Conservation (phyloP, 805 yeast genomes). For the Cyberlindnera nakhonratchasimensis region DNA sequence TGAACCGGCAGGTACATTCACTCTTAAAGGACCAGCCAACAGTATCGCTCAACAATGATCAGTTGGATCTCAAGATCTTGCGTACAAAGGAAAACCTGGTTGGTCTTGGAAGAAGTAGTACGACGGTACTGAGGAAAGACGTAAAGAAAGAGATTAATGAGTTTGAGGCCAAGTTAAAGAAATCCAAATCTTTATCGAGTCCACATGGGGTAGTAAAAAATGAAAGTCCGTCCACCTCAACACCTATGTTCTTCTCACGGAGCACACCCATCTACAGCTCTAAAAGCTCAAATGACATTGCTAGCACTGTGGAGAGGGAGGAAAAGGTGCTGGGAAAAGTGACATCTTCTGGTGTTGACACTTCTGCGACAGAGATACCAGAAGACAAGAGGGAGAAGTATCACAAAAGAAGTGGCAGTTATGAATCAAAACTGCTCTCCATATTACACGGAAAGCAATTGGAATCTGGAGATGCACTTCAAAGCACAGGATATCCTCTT, state of each 20-base stretch:
- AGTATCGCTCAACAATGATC: slow-evolving; percentile 9
- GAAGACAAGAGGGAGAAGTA: too few relatives aligned
- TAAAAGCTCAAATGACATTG: slow-evolving; percentile 12
- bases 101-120: slow-evolving; percentile 4
- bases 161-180: neutral
- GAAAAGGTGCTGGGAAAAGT: too few relatives aligned
- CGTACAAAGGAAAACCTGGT: slow-evolving; percentile 1
- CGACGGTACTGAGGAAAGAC: neutral
- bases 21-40: too few relatives aligned
- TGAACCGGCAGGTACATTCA: too few relatives aligned
- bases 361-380: too few relatives aligned
- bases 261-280: slow-evolving; percentile 3
- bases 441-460: too few relatives aligned
- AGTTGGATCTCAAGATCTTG: slow-evolving; percentile 10
- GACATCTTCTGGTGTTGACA: too few relatives aligned
- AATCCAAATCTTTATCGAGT: neutral
- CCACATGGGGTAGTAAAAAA: neutral
- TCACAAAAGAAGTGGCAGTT: too few relatives aligned
- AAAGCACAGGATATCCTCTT: too few relatives aligned
- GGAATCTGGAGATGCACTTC: too few relatives aligned
- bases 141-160: slow-evolving; percentile 3
- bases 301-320: too few relatives aligned
- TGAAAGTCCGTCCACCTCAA: neutral
- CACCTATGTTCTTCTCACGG: slow-evolving; percentile 15
- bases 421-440: too few relatives aligned